A percentile compares a stretch with the other conserved stretches of the same genome.
Conservation (phyloP, 2,329 filamentous ascomycete species). For the Zasmidium angulare region DNA sequence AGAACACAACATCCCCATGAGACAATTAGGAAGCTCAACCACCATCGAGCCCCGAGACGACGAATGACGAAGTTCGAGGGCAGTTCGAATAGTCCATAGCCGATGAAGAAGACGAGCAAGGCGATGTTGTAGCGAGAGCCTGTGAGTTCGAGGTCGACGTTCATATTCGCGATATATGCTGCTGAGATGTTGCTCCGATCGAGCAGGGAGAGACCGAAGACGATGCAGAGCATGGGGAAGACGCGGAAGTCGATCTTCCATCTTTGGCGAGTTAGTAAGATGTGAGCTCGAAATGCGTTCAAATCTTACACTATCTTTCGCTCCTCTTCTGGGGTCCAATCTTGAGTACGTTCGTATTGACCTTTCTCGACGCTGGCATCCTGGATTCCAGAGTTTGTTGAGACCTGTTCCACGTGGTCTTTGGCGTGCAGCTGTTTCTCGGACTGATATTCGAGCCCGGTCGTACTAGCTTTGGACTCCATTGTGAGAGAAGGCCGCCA, state of each 20-base stretch:
- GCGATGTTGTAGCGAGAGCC: slow-evolving; percentile 33
- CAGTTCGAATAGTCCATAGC: slow-evolving; percentile 35
- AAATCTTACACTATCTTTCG: slow-evolving; percentile 26
- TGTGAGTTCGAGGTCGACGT: slow-evolving; percentile 34
- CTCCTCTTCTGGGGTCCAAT: slow-evolving; percentile 36
- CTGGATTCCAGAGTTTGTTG: slow-evolving; percentile 9
- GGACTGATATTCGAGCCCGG: background rate
- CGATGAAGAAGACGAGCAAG: slow-evolving; percentile 35
- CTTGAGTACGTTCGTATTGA: slow-evolving; percentile 4
- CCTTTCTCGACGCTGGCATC: slow-evolving; percentile 1
- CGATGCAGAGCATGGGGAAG: slow-evolving; percentile 36
- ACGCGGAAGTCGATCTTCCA: slow-evolving; percentile 34
- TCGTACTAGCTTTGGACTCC: background rate
- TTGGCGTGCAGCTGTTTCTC: slow-evolving; percentile 9
- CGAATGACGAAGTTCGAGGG: slow-evolving; percentile 35
- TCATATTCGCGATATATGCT: slow-evolving; percentile 68
- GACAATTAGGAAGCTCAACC: slow-evolving; percentile 38
- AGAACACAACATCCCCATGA: slow-evolving; percentile 62
- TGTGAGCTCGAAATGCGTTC: background rate
- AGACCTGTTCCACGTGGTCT: slow-evolving; percentile 12
- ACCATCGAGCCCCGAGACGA: slow-evolving; percentile 33
- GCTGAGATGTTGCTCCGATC: slow-evolving; percentile 73
- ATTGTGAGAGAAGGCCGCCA: background rate
- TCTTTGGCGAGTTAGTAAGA: slow-evolving; percentile 12
- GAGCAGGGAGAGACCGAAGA: slow-evolving; percentile 65